Conservation (phyloP, 306 rosid genomes). For the Inga oerstediana region DNA sequence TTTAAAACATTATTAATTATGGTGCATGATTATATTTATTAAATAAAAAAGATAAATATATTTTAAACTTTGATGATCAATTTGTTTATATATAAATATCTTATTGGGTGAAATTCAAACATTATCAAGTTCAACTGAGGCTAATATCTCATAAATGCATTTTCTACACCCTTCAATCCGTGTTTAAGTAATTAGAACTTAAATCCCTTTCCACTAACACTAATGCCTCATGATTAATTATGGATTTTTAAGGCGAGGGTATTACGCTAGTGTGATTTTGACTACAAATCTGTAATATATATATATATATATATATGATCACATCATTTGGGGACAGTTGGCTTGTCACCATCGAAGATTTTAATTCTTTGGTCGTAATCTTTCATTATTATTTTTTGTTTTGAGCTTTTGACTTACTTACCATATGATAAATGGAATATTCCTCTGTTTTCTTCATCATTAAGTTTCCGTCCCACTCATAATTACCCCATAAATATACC, state of each 20-base stretch:
- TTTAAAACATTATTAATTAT: too few species aligned
- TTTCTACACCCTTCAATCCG: too few species aligned
- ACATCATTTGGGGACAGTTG: constrained; percentile 26
- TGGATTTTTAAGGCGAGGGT: background rate
- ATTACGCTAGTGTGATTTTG: constrained; percentile 13
- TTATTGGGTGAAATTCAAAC: too few species aligned
- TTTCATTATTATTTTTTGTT: background rate
- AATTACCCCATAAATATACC: background rate
- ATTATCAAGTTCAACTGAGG: too few species aligned
- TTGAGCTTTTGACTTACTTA: constrained; percentile 17
- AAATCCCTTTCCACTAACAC: too few species aligned
- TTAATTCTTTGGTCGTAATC: constrained; percentile 1
- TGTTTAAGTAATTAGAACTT: too few species aligned
- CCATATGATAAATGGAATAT: background rate
- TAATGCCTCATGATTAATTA: too few species aligned
- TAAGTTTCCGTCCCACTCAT: background rate
- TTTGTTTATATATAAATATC: too few species aligned
- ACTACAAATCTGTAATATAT: background rate
- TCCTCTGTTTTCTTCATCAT: background rate
- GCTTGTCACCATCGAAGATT: constrained; percentile 18
- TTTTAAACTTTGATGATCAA: background rate
- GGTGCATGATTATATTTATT: too few species aligned
- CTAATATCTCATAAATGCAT: too few species aligned
- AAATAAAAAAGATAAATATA: background rate
- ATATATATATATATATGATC: background rate